These are phyloP conservation scores for Capsella bursapastoris DNA, from an alignment of 345 rosid species.

Conservation along the genomic window DNA sequence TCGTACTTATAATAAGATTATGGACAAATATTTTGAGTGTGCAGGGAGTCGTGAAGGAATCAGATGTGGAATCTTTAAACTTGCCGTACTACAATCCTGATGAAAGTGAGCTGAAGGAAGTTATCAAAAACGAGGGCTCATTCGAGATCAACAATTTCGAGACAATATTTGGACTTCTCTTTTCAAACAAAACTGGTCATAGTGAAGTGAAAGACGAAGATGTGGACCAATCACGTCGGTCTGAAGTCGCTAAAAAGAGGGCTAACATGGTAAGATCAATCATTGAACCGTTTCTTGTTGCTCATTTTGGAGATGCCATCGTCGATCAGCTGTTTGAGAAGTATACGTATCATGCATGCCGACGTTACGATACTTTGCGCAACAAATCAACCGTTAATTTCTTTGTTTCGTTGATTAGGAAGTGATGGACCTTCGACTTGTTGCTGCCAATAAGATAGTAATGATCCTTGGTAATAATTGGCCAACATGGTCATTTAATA, in stretches of 20 bases:
- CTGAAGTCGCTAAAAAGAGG: not conserved
- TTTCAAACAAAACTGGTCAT: conserved; percentile 14
- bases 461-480: too few relatives aligned
- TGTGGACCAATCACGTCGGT: not conserved
- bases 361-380: not conserved
- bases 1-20: not conserved
- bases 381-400: not conserved
- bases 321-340: not conserved
- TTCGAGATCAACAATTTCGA: not conserved
- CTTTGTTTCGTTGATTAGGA: not conserved
- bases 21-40: not conserved
- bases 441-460: too few relatives aligned
- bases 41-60: not conserved
- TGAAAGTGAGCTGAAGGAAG: not conserved
- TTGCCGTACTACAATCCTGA: not conserved
- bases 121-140: not conserved
- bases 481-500: too few relatives aligned
- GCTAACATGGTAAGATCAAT: not conserved
- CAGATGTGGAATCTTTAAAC: not conserved
- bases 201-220: conserved; percentile 17
- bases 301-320: conserved; percentile 2
- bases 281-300: conserved; percentile 4
- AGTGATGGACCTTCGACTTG: not conserved
- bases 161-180: conserved; percentile 5
- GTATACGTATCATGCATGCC: not conserved